A percentile compares a stretch with the other conserved stretches of the same genome.
Conservation (phyloP, 2,329 filamentous ascomycete species). For the Epichloe elymi region DNA sequence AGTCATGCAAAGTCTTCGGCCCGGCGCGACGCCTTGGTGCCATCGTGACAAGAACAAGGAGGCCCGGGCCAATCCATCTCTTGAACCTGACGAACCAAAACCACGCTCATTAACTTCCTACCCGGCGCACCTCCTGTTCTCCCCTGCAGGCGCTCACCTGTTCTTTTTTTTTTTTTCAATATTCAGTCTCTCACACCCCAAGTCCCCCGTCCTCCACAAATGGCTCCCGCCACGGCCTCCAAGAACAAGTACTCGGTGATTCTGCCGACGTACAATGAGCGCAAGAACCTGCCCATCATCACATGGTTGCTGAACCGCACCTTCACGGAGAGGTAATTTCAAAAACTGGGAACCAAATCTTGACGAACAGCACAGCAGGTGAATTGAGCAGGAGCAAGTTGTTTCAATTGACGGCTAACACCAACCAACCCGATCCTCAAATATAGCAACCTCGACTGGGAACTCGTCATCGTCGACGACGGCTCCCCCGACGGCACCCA, state of each 20-base stretch:
- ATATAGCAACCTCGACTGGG: constrained; percentile 78
- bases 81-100: background rate
- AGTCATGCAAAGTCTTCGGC: background rate
- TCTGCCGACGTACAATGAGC: constrained; percentile 97
- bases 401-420: background rate
- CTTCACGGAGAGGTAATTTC: constrained; percentile 77
- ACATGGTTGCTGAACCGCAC: constrained; percentile 86
- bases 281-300: constrained; percentile 91
- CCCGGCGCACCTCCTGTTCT: background rate
- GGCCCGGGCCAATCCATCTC: background rate
- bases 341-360: constrained; percentile 17
- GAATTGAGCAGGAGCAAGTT: background rate
- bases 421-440: background rate
- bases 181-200: background rate
- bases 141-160: background rate
- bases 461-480: constrained; percentile 96
- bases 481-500: constrained; percentile 97
- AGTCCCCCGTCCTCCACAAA: constrained; percentile 15
- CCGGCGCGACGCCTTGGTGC: background rate
- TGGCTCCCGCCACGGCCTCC: constrained; percentile 32
- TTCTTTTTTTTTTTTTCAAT: background rate
- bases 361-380: background rate
- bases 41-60: constrained; percentile 2
- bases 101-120: constrained; percentile 15
- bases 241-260: constrained; percentile 89